Conservation (phyloP, 2,329 filamentous ascomycete species). For the Colletotrichum sp. region DNA sequence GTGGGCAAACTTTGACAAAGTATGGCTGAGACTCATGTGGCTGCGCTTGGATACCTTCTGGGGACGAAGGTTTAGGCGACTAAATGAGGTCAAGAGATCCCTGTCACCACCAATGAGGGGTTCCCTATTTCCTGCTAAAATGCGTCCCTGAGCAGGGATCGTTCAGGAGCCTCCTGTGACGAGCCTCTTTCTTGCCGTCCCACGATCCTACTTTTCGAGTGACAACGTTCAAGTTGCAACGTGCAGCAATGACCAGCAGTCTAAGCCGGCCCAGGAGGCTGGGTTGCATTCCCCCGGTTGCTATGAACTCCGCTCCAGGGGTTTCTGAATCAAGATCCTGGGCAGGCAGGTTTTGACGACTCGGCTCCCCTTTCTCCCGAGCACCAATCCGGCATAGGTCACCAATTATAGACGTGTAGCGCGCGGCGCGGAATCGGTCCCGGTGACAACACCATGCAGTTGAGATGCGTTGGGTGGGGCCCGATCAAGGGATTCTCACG, state of each 20-base stretch:
- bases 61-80: background rate
- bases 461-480: background rate
- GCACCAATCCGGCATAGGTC: background rate
- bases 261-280: background rate
- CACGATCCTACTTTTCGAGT: background rate
- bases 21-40: background rate
- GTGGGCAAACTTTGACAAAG: background rate
- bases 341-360: slow-evolving; percentile 3
- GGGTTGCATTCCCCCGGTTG: background rate
- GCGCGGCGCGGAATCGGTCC: background rate
- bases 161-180: background rate
- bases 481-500: background rate
- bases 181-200: background rate
- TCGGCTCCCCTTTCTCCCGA: background rate
- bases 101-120: background rate
- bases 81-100: background rate
- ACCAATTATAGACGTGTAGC: background rate
- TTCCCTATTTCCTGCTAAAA: background rate
- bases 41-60: background rate
- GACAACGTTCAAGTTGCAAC: background rate
- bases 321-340: background rate
- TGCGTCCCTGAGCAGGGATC: background rate
- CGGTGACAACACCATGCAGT: background rate
- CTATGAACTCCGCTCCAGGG: background rate
- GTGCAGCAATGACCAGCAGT: background rate